Base-by-base conservation (phyloP, 352 stramenopile species). In the Nothophytophthora sp. region DNA sequence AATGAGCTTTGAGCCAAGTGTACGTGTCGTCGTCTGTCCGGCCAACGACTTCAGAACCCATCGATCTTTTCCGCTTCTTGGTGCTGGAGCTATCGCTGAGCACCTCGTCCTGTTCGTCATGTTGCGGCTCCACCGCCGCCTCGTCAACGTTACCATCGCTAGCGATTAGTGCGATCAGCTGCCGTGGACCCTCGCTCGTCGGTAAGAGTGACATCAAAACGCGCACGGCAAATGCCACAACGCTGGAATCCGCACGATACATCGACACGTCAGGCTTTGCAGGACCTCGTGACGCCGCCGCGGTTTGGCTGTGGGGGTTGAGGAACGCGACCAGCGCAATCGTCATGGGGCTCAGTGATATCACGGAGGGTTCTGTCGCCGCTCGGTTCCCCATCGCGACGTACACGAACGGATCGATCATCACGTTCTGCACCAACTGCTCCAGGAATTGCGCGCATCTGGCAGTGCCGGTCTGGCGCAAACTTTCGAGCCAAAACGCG, bases 401-500 rank as follows among this genome's bases (percentile, higher is more conserved):
- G 52, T 73, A 88, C 36, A 63, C 32, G 23, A 88, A 76, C 10
- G 76, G 73, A 41, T 90, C 73, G 6, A 55, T 46, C 35, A 76
- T 58, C 23, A 82, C 73, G 23, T 41, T 51, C 40, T 75, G 69
- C 23, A 73, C 50, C 5, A 90, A 40, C 23, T 60, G 33, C 23
- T 90, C 76, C 5, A 66, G 57, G 45, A 90, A 88, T 13, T 47
- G 37, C 15, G 65, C 76, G 41, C 76, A 85, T 1, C 18, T 28
- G 23, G 47, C 49, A 23, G 44, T 36, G 9, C 73, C 75, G 29
- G 70, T 55, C 5, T 66, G 55, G 5, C 57, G 43, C 49, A 93
- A 48, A 60, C 69, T 79, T 28, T 90, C 73, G 5, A 91, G 61
- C 83, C 80, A 93, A 4, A 89, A 68, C 5, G 20, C 35, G 23